Evolutionary conservation across 208 protist genomes (phyloP), one percentile per base, ranked within the genome.

Genomic region (Trypanosoma congolense): DNA sequence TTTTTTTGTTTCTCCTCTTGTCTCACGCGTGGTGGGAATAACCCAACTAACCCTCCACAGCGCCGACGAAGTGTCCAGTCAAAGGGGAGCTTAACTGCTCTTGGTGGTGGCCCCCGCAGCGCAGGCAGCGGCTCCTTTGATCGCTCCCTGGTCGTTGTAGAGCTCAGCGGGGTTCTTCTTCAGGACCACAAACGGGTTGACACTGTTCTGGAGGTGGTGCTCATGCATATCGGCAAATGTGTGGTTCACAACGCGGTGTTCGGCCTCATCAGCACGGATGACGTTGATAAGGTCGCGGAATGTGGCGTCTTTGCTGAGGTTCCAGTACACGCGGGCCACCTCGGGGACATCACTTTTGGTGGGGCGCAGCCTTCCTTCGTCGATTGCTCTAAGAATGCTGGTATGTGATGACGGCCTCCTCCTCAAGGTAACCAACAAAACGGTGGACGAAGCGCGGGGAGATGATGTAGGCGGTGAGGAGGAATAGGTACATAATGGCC

Each of bases 221-320:
- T 25, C 42, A 44, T 77, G 59, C 61, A 77, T 73, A 42, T 74
- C 61, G 19, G 74, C 59, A 41, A 88, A 76, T 14, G 46, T 62
- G 78, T 96, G 90, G 73, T 96, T 96, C 40, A 90, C 73, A 45
- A 87, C 71, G 19, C 90, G 65, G 62, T 96, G 90, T 36, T 83
- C 57, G 8, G 79, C 68, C 67, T 96, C 90, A 72, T 96, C 90
- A 4, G 70, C 79, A 29, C 83, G 65, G 18, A 96, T 74, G n/a
- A 64, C 63, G 9, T 68, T 42, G 43, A 95, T 65, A 8, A 94
- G 65, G 54, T 96, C 87, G 14, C 71, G 53, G 38, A 90, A 64
- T 10, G 40, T 85, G 14, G 86, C 82, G 16, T 74, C 67, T 4
- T 65, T 55, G 16, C 35, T 25, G 26, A 94, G 61, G 29, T 56